phyloP scores from a whole-genome alignment of 306 rosid genomes.

The Prinsepia uniflora region DNA sequence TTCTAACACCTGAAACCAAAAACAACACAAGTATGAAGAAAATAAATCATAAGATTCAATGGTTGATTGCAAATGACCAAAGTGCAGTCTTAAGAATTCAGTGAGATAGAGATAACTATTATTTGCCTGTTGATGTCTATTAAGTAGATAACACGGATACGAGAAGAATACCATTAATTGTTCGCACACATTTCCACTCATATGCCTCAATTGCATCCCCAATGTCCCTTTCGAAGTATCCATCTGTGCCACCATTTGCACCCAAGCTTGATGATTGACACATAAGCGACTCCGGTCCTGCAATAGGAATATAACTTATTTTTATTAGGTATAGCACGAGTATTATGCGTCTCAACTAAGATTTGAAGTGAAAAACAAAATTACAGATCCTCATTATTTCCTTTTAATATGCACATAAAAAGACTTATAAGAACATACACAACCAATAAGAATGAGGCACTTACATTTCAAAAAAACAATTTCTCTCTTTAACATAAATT shows the following conservation, averaged over 20 bases:
- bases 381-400: neutral
- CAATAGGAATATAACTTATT: neutral
- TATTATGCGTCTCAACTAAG: neutral
- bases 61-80: conserved; percentile 12
- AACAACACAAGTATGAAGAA: conserved; percentile 10
- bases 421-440: neutral
- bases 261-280: conserved; percentile 52
- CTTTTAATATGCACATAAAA: neutral
- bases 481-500: neutral
- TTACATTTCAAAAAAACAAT: too few relatives aligned
- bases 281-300: conserved; percentile 84
- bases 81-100: neutral
- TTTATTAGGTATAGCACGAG: neutral
- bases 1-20: conserved; percentile 74
- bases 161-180: conserved; percentile 62
- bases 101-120: conserved; percentile 16
- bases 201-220: conserved; percentile 81
- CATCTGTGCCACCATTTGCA: conserved; percentile 37
- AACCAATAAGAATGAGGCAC: neutral
- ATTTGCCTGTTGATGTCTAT: conserved; percentile 8
- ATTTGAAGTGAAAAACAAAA: neutral
- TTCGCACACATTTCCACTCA: conserved; percentile 87
- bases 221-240: conserved; percentile 46
- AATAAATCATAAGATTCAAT: conserved; percentile 9
- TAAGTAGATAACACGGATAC: conserved; percentile 21